Percentiles rank a stretch among this genome's conserved stretches.
phyloP scores from a whole-genome alignment of 352 stramenopile species.

The Phytophthora sp. region DNA sequence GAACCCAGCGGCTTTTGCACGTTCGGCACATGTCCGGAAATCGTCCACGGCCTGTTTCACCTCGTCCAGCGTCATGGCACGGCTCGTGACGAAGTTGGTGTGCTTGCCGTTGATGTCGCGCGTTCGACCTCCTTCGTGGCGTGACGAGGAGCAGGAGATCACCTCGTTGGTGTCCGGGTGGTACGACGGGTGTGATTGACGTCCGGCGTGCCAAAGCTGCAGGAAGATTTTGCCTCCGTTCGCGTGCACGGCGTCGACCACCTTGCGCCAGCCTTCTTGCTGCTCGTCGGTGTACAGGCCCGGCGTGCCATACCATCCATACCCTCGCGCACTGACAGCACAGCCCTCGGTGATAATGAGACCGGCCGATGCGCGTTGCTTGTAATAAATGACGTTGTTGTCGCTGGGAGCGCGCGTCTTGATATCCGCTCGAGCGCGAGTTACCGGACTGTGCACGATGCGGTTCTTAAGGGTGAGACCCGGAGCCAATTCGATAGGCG shows the following conservation, averaged over 20 bases:
- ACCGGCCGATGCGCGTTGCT: conserved; percentile 1
- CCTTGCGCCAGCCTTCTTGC: background rate
- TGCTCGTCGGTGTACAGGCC: conserved; percentile 8
- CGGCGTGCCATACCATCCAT: background rate
- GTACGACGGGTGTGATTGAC: conserved; percentile 5
- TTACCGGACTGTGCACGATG: background rate
- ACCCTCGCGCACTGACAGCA: background rate
- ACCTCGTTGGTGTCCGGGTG: conserved; percentile 3
- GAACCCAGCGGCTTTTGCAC: background rate
- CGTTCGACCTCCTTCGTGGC: background rate
- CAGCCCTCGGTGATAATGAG: conserved; percentile 5
- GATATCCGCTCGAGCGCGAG: background rate
- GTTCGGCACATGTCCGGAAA: background rate
- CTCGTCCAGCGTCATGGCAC: background rate
- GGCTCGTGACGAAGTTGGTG: background rate
- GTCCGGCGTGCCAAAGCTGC: conserved; percentile 10
- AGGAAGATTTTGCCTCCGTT: conserved; percentile 1
- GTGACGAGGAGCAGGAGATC: background rate
- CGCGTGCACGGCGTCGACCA: conserved; percentile 1
- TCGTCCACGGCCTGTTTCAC: background rate
- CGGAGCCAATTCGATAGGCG: background rate
- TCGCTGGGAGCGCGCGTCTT: background rate
- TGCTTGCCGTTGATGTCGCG: background rate
- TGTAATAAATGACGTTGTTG: conserved; percentile 4
- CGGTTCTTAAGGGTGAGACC: conserved; percentile 4